Evolutionary conservation across 495 filamentous ascomycete genomes (phyloP), one percentile per base, ranked within the genome.

Genomic region (Penicillium cosmopolitanum): DNA sequence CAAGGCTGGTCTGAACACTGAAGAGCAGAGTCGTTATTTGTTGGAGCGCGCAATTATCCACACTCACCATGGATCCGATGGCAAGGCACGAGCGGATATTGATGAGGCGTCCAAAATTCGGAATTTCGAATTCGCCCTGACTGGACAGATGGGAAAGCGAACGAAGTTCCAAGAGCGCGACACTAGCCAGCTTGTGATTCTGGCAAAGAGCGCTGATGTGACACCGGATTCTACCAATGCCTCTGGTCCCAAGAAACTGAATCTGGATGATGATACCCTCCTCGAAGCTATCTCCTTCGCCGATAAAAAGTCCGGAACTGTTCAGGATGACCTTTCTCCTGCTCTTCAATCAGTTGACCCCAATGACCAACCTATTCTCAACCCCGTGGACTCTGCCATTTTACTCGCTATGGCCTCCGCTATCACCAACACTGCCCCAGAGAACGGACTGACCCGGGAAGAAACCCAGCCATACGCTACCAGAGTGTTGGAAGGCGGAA

Each of bases 141-240:
- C 92, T 3, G 95, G 96, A 13, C 84, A 87, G 19, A 63, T 97
- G 63, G 95, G 93, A 44, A 98, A 97, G 76, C 80, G 95, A 56
- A 99, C 95, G 2, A 92, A 88, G 68, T 99, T 90, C 67, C 95
- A 99, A 73, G 83, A 95, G 59, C 90, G 87, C 19, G 92, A 92
- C 65, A 87, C 87, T 63, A 96, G 90, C 64, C 95, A 98, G 72
- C 80, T 99, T 13, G 90, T 99, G 2, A 92, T 99, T 10, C 73
- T 98, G 36, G 95, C 96, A 0, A 90, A 86, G 70, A 97, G 93
- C 68, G 64, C 71, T 2, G 73, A 76, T 35, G 62, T 68, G 35
- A 46, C 50, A 3, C 42, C 64, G n/a, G 53, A 63, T 38, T 42
- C 63, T 21, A 55, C 64, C 8, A 51, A 71, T 36, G 51, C 62